A percentile compares a stretch with the other conserved stretches of the same genome.
These are phyloP conservation scores for Colletotrichum sp. DNA, from an alignment of 2,329 filamentous ascomycete species.

Conservation along the genomic window DNA sequence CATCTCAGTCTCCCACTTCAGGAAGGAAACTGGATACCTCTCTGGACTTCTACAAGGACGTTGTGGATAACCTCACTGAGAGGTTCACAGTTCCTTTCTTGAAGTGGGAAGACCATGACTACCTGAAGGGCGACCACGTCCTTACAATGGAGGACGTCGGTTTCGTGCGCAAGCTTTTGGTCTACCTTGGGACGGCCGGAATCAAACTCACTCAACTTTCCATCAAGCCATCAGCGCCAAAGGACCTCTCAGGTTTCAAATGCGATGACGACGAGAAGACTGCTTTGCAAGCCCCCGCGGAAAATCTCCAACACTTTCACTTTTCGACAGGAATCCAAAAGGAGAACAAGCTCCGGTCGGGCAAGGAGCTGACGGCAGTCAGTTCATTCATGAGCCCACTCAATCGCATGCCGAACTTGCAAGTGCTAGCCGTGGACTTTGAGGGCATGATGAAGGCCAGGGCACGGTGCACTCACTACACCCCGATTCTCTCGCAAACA, in stretches of 20 bases:
- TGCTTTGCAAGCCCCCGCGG: neutral
- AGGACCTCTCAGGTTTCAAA: neutral
- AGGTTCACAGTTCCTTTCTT: neutral
- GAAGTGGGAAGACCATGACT: neutral
- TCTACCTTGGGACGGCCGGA: neutral
- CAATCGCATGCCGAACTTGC: neutral
- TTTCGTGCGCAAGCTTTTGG: neutral
- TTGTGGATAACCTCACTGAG: neutral
- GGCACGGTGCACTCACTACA: neutral
- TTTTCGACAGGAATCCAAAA: neutral
- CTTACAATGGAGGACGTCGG: neutral
- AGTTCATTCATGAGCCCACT: neutral
- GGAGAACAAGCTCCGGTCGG: neutral
- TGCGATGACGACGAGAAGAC: neutral
- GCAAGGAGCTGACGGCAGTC: neutral
- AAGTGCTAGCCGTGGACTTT: neutral
- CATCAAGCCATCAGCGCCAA: neutral
- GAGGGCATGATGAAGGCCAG: neutral
- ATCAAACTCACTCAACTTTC: neutral
- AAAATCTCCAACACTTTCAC: neutral
- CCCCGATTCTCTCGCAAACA: too few relatives aligned
- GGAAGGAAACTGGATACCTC: too few relatives aligned
- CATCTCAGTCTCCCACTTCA: too few relatives aligned
- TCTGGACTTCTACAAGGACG: neutral
- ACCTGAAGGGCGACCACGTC: neutral